Base-by-base conservation (phyloP, 2,329 filamentous ascomycete species). In the Dothideomycetes sp. region DNA sequence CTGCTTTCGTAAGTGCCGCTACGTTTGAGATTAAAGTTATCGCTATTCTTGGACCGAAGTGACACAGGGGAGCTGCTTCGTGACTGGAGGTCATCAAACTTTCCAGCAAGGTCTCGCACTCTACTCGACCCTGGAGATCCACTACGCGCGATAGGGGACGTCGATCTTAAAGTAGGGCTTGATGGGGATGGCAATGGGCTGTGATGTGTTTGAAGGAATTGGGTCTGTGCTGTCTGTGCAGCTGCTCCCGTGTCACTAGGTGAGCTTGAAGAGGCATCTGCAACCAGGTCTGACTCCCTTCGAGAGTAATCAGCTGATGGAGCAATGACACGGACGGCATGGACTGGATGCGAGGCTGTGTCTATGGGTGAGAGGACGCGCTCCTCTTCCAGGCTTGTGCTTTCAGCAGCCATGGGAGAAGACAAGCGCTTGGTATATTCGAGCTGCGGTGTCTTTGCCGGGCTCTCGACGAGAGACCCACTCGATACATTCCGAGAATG, bases 391-490 rank as follows among this genome's bases (percentile, higher is more conserved):
- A 33, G 12, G 31, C 23, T 27, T 12, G 31, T 33, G 5, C 36
- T 45, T 27, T 48, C 46, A 5, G 46, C 46, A 11, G 43, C 33
- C 41, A 48, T 35, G n/a, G 46, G 43, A 13, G 41, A 37, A 15
- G 46, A 48, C 23, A 48, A 25, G 8, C 46, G 41, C 25, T 60
- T 62, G 15, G 60, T 62, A 7, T 67, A 60, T 31, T 67, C 67
- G 23, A 80, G 52, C 16, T 66, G 63, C 4, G 76, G 75, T 22
- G 67, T 72, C 33, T 71, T 70, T n/a, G 75, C 76, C 22, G 77
- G 76, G 43, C 74, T 80, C 43, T 76, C 76, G 12, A 20, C 33
- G 11, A 40, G 16, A 15, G 37, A 40, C 23, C 44, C 43, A 12
- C 18, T 41, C 16, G 41, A 44, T 16, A 36, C 33, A 9, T 33